phyloP scores from a whole-genome alignment of 2,329 filamentous ascomycete species.

The Akanthomyces dipterigenus region DNA sequence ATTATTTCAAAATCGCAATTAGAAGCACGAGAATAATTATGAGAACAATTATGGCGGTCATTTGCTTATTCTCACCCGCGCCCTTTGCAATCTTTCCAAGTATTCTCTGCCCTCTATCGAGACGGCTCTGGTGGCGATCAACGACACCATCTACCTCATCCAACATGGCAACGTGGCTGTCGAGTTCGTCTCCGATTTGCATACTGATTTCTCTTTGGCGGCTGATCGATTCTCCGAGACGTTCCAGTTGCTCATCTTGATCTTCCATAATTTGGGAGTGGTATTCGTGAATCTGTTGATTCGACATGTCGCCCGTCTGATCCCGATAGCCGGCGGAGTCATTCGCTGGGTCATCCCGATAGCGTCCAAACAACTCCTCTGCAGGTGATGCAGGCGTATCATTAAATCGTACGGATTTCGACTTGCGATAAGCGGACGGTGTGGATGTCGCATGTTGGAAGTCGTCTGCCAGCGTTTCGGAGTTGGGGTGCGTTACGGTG shows the following conservation, averaged over 20 bases:
- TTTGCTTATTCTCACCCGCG: slow-evolving; percentile 80
- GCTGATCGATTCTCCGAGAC: slow-evolving; percentile 75
- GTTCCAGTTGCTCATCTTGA: slow-evolving; percentile 90
- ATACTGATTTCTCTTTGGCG: slow-evolving; percentile 89
- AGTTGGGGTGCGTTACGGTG: slow-evolving; percentile 55
- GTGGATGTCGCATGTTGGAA: slow-evolving; percentile 56
- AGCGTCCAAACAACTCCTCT: slow-evolving; percentile 47
- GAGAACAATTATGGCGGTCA: slow-evolving; percentile 72
- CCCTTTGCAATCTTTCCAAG: slow-evolving; percentile 66
- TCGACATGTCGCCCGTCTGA: slow-evolving; percentile 57
- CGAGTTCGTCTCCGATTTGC: slow-evolving; percentile 93
- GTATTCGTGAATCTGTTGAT: slow-evolving; percentile 80
- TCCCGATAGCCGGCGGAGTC: slow-evolving; percentile 52
- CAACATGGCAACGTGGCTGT: slow-evolving; percentile 79
- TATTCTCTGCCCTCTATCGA: slow-evolving; percentile 67
- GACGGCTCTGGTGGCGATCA: slow-evolving; percentile 69
- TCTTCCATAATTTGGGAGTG: slow-evolving; percentile 76
- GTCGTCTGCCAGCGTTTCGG: slow-evolving; percentile 53
- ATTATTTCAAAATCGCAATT: slow-evolving; percentile 73
- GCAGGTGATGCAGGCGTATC: slow-evolving; percentile 45
- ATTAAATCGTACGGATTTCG: slow-evolving; percentile 82
- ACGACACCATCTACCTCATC: slow-evolving; percentile 82
- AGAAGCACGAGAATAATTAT: slow-evolving; percentile 77
- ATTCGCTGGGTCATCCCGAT: slow-evolving; percentile 61
- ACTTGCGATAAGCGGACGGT: slow-evolving; percentile 24